Evolutionary conservation across 2,329 filamentous ascomycete genomes (phyloP).

Genomic region (Fusarium poae): DNA sequence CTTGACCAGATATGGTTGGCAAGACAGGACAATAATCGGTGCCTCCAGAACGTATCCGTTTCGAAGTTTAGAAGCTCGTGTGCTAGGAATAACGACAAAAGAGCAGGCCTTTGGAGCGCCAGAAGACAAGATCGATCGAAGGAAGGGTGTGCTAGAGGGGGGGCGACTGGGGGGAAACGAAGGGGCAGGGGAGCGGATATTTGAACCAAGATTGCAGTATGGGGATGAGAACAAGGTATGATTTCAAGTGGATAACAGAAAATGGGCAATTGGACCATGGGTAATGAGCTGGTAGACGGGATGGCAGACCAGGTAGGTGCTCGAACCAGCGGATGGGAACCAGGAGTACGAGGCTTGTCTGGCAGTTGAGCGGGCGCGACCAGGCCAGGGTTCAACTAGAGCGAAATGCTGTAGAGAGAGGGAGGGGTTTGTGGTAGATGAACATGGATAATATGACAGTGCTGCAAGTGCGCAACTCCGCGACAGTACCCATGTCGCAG

Average conservation of each 20-base stretch:
- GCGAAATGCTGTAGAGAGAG: slow-evolving; percentile 22
- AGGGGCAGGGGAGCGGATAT: slow-evolving; percentile 52
- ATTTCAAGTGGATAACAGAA: slow-evolving; percentile 54
- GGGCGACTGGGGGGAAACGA: slow-evolving; percentile 51
- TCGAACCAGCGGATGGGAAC: slow-evolving; percentile 46
- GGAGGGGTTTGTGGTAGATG: slow-evolving; percentile 35
- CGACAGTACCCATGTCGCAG: slow-evolving; percentile 43
- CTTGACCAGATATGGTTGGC: slow-evolving; percentile 43
- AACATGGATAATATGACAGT: slow-evolving; percentile 42
- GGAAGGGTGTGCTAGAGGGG: slow-evolving; percentile 48
- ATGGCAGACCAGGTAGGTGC: slow-evolving; percentile 44
- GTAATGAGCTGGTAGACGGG: slow-evolving; percentile 51
- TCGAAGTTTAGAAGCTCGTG: slow-evolving; percentile 38
- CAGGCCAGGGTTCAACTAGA: slow-evolving; percentile 37
- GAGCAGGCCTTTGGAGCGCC: slow-evolving; percentile 45
- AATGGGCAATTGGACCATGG: slow-evolving; percentile 42
- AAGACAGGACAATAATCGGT: slow-evolving; percentile 29
- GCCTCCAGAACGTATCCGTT: slow-evolving; percentile 35
- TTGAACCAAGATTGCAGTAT: slow-evolving; percentile 52
- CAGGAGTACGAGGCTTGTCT: slow-evolving; percentile 44
- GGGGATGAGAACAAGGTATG: slow-evolving; percentile 52
- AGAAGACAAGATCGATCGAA: slow-evolving; percentile 50
- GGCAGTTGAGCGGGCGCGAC: slow-evolving; percentile 43
- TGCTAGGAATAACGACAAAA: slow-evolving; percentile 39
- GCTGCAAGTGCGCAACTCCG: slow-evolving; percentile 39